Conservation (phyloP, 306 rosid genomes). For the Mimosa pudica region DNA sequence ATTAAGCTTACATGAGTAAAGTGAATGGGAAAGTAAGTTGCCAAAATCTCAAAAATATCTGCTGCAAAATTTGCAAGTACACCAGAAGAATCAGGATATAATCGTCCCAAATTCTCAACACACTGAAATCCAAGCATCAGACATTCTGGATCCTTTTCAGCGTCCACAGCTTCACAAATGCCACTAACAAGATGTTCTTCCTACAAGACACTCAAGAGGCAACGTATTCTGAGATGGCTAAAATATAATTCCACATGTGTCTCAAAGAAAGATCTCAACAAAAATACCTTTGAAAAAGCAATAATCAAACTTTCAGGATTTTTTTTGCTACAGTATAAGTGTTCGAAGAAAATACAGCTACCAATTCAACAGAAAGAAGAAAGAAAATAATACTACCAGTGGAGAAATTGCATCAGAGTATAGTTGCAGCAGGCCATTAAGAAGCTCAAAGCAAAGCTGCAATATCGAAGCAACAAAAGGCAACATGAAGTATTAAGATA, state of each 20-base stretch:
- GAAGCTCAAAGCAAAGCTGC: conserved; percentile 93
- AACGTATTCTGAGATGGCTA: conserved; percentile 1
- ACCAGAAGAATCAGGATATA: conserved; percentile 78
- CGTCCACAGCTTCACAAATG: conserved; percentile 83
- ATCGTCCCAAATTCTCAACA: conserved; percentile 59
- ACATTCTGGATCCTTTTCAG: conserved; percentile 94
- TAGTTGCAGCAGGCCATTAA: conserved; percentile 66
- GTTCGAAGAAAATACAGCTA: conserved; percentile 47
- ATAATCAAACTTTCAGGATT: neutral
- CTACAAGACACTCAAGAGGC: conserved; percentile 51
- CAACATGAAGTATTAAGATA: conserved; percentile 27
- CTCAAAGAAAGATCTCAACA: neutral
- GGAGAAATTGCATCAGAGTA: conserved; percentile 62
- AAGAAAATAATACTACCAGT: conserved; percentile 60
- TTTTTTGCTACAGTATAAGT: conserved; percentile 22
- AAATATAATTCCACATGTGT: conserved; percentile 2
- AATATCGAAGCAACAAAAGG: conserved; percentile 38
- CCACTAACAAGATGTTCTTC: conserved; percentile 75
- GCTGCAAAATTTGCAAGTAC: conserved; percentile 62
- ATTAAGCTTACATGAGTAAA: conserved; percentile 86
- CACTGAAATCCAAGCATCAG: conserved; percentile 68
- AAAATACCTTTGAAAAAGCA: neutral
- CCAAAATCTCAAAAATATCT: conserved; percentile 77
- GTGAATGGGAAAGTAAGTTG: conserved; percentile 92
- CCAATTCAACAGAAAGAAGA: conserved; percentile 33